Evolutionary conservation across 2,329 filamentous ascomycete species (phyloP), one percentile per base, ranked within the genome.

Genomic region (Dothidotthia symphoricarpi): DNA sequence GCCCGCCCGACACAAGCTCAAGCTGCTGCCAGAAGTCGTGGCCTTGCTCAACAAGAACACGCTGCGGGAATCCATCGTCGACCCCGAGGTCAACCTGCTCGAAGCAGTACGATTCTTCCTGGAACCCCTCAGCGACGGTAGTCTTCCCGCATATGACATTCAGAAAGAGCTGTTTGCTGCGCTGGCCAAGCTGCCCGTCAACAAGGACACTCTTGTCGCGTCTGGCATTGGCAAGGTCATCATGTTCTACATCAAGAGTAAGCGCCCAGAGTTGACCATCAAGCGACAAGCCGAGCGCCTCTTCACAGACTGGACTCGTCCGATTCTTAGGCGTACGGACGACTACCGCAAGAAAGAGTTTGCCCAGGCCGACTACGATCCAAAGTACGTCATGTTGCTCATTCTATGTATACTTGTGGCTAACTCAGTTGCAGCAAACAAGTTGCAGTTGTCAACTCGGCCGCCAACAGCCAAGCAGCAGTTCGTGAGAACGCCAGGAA

Each of bases 71-170:
- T 85, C 86, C 19, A 83, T 97, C 33, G 82, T 96, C 27, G 91
- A 96, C 53, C 91, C 91, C 0, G 93, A 98, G 61, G 94, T 86
- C 61, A 96, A 97, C 71, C 85, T 98, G 47, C 74, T 98, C 26
- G 88, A 95, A 68, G 87, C 90, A 11, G 88, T 98, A 59, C 89
- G 91, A 63, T 97, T 95, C 77, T 97, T 97, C 76, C 79, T 98
- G 15, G 93, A 98, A 65, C 93, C 93, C 1, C 78, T 97, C 30
- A 89, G 91, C 56, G 91, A 97, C 62, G 93, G 91, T 40, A 91
- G 88, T 44, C 77, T 98, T 33, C 93, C 93, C 0, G 91, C 93
- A 19, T 98, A 96, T 72, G 93, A 93, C 63, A 97, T 98, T 52
- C 93, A 98, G 71, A 88, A 90, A 45, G 90, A 97, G 64, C 80